Evolutionary conservation across 2,329 filamentous ascomycete species (phyloP).

Genomic region (Xylariaceae sp.): DNA sequence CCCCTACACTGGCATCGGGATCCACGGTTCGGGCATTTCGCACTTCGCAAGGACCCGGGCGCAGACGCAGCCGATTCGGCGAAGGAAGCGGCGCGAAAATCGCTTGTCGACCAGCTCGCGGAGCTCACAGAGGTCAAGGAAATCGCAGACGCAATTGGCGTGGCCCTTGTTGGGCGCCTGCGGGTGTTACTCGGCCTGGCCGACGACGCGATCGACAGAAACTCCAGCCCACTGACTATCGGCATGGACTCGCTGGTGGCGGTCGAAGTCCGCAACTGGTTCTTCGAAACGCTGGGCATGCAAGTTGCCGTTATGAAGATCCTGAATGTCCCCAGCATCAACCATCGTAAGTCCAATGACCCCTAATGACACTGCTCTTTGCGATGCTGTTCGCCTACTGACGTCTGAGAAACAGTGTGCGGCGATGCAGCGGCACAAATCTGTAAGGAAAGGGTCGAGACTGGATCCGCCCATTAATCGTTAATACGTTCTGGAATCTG

Average conservation of each 20-base stretch:
- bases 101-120: slow-evolving; percentile 29
- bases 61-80: not conserved
- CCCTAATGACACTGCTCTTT: not conserved
- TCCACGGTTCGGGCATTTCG: slow-evolving; percentile 40
- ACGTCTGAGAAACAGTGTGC: not conserved
- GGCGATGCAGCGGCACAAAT: not conserved
- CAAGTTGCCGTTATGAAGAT: slow-evolving; percentile 33
- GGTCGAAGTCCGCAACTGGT: slow-evolving; percentile 38
- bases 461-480: too few species aligned
- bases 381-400: not conserved
- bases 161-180: slow-evolving; percentile 28
- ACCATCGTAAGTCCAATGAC: slow-evolving; percentile 5
- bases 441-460: not conserved
- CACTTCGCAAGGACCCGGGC: slow-evolving; percentile 14
- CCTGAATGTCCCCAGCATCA: slow-evolving; percentile 23
- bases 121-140: slow-evolving; percentile 17
- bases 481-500: too few species aligned
- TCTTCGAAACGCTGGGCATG: slow-evolving; percentile 30
- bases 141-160: slow-evolving; percentile 24
- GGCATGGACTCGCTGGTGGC: slow-evolving; percentile 41
- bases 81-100: slow-evolving; percentile 10
- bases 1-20: slow-evolving; percentile 42
- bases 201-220: slow-evolving; percentile 26
- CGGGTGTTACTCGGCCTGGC: slow-evolving; percentile 30
- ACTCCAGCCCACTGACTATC: slow-evolving; percentile 33